Evolutionary conservation across 352 stramenopile species (phyloP).

Genomic region (Globisporangium polare): DNA sequence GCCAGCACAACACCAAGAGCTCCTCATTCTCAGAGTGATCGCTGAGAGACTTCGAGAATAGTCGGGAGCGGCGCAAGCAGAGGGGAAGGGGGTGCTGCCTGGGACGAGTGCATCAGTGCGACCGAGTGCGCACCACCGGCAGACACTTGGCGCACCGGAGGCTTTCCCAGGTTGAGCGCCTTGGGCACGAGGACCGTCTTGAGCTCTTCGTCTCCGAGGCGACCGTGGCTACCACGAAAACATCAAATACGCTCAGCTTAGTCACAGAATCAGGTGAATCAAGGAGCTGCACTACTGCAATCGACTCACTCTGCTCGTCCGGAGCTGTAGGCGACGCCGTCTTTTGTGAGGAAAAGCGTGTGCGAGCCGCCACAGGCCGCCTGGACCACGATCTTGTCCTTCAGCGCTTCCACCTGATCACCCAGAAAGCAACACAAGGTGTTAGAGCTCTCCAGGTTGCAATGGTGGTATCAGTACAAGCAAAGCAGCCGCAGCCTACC

Average conservation of each 20-base stretch:
- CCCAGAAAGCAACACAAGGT: constrained; percentile 1
- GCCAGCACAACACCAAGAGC: not conserved
- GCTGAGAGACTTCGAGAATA: constrained; percentile 21
- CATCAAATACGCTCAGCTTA: not conserved
- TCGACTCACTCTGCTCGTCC: constrained; percentile 77
- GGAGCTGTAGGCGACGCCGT: constrained; percentile 81
- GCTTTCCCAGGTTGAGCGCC: constrained; percentile 44
- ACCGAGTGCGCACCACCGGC: constrained; percentile 71
- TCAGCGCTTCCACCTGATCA: constrained; percentile 53
- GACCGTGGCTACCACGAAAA: constrained; percentile 44
- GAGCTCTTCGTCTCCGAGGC: constrained; percentile 51
- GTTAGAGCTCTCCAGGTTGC: not conserved
- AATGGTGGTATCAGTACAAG: not conserved
- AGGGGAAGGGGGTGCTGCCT: constrained; percentile 42
- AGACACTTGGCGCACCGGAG: constrained; percentile 66
- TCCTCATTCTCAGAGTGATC: constrained; percentile 10
- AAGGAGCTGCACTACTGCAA: not conserved
- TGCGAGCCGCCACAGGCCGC: constrained; percentile 77
- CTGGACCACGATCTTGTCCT: constrained; percentile 61
- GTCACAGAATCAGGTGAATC: not conserved
- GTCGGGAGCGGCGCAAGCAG: constrained; percentile 46
- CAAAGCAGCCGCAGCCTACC: constrained; percentile 18
- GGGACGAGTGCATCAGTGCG: constrained; percentile 63
- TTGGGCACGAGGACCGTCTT: constrained; percentile 53
- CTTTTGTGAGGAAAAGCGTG: constrained; percentile 84